Conservation (phyloP, 495 filamentous ascomycete species). For the Aspergillus ostianus region DNA sequence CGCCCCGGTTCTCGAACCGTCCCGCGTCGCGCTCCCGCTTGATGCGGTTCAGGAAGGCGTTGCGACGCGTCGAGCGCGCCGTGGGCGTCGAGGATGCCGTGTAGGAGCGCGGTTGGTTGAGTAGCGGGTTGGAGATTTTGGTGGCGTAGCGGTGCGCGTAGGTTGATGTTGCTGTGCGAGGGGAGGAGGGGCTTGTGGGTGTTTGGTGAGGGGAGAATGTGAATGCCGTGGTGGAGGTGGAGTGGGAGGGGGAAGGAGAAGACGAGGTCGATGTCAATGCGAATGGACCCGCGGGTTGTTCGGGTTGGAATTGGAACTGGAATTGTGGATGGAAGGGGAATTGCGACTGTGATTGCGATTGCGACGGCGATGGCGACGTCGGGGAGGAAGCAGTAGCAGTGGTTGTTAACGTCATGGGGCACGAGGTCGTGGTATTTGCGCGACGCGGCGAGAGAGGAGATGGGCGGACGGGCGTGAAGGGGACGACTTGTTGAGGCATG, state of each 20-base stretch:
- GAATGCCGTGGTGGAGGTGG: too few species aligned
- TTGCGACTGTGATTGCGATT: not conserved
- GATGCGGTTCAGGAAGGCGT: constrained; percentile 78
- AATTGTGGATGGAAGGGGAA: not conserved
- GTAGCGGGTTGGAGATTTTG: constrained; percentile 30
- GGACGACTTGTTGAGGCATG: constrained; percentile 25
- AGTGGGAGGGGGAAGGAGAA: not conserved
- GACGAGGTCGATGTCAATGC: not conserved
- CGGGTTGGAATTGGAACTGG: constrained; percentile 12
- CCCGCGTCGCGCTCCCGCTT: constrained; percentile 66
- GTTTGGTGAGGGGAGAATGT: not conserved
- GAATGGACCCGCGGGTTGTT: not conserved
- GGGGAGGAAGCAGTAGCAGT: too few species aligned
- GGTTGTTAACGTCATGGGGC: not conserved
- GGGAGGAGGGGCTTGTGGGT: not conserved
- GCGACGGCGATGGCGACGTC: not conserved
- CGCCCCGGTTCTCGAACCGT: constrained; percentile 66
- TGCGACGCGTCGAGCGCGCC: constrained; percentile 35
- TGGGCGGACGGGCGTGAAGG: constrained; percentile 51
- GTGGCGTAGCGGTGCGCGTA: constrained; percentile 32
- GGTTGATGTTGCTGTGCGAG: constrained; percentile 9
- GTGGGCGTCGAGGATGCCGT: constrained; percentile 20
- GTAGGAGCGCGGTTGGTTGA: constrained; percentile 16
- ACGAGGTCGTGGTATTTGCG: constrained; percentile 3
- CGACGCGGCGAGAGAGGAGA: constrained; percentile 44